Base-by-base conservation (phyloP, 2,329 filamentous ascomycete genomes). In the Reticulascus tulasneorum region DNA sequence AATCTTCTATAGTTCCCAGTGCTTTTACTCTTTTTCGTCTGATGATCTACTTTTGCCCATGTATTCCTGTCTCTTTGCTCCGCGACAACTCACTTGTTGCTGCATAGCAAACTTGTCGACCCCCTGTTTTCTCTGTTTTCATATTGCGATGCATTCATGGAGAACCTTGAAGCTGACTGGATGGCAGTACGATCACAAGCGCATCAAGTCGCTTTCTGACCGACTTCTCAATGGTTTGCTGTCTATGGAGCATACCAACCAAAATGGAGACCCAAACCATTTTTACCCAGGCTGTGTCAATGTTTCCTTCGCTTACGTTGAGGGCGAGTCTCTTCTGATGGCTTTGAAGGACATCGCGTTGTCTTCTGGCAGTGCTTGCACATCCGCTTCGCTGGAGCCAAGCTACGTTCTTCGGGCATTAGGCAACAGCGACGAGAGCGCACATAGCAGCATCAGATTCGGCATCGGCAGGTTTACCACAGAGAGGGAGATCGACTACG, bases 271-370 rank as follows among this genome's bases (percentile, higher is more conserved):
- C 50, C 74, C 82, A 3, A 64, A 84, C 5, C 75, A 79, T 34
- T 94, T 94, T 62, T 98, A 98, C 59, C 89, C 93, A 3, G 93
- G 93, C 45, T 98, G 93, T 52, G 91, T 98, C 44, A 98, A 98
- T 61, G 86, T 98, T 9, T 98, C 93, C 0, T 98, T 98, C 56
- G 91, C 93, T 22, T 98, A 98, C 54, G 89, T 98, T 5, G 93
- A 98, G 65, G 93, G 93, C 49, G 93, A 98, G 65, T 97, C 93
- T 3, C 82, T 98, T 2, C 75, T 98, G 46, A 98, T 98, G 93
- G 93, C 93, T 0, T 69, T 98, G 29, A 98, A 98, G 66, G 93
- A 98, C 51, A 96, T 98, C 62, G 93, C 93, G 0, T 71, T 98
- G 23, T 97, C 91, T 7, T 98, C 93, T 0, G 93, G 93, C 38